Percentiles rank a stretch among this genome's conserved stretches.
phyloP scores from a whole-genome alignment of 2,329 filamentous ascomycete species.

The Penicillium olsonii region DNA sequence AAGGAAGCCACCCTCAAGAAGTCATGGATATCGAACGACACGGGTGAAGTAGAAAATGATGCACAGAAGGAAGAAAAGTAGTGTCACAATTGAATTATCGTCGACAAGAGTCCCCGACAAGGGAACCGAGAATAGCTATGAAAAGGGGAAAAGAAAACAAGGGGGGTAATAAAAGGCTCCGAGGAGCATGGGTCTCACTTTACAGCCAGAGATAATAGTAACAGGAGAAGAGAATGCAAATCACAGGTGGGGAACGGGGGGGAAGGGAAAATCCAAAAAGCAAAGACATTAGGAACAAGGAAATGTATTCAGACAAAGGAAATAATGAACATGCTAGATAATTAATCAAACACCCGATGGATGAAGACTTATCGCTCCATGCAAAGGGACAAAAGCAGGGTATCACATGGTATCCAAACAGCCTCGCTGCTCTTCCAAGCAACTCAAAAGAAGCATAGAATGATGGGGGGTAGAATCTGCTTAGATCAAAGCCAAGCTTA shows the following conservation, averaged over 20 bases:
- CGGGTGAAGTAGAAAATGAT: not conserved
- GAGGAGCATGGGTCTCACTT: conserved; percentile 25
- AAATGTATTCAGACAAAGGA: conserved; percentile 32
- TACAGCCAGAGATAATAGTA: conserved; percentile 31
- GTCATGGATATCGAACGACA: conserved; percentile 4
- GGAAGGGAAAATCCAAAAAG: conserved; percentile 10
- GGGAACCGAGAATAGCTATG: conserved; percentile 18
- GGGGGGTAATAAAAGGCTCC: conserved; percentile 15
- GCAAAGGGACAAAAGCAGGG: conserved; percentile 38
- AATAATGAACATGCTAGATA: conserved; percentile 36
- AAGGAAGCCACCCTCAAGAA: conserved; percentile 3
- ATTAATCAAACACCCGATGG: conserved; percentile 34
- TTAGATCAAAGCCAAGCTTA: conserved; percentile 18
- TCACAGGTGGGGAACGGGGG: conserved; percentile 14
- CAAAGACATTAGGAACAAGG: conserved; percentile 20
- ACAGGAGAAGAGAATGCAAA: conserved; percentile 26
- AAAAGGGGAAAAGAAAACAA: conserved; percentile 7
- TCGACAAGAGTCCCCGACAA: conserved; percentile 18
- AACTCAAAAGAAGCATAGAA: conserved; percentile 20
- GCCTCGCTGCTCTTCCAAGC: conserved; percentile 34
- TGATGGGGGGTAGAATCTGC: conserved; percentile 7
- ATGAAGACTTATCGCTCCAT: conserved; percentile 38
- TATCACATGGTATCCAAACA: conserved; percentile 45
- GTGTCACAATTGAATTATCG: conserved; percentile 24
- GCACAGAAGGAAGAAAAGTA: conserved; percentile 7